phyloP scores from a whole-genome alignment of 1,284 basidiomycete species.

The Ceratobasidium sp. region DNA sequence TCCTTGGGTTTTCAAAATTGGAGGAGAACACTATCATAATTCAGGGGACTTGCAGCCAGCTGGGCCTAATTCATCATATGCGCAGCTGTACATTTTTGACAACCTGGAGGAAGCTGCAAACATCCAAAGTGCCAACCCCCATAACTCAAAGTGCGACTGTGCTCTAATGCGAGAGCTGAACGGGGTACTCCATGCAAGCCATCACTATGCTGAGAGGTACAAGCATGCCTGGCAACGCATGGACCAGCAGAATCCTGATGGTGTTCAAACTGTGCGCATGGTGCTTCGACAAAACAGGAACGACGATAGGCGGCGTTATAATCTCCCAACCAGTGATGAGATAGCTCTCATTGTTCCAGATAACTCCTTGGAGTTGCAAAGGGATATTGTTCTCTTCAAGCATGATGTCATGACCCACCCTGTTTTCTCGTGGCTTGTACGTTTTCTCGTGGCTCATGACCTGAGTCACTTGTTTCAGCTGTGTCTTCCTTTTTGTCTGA shows the following conservation, averaged over 20 bases:
- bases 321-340: constrained; percentile 57
- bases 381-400: constrained; percentile 55
- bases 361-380: constrained; percentile 37
- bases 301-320: constrained; percentile 53
- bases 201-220: constrained; percentile 54
- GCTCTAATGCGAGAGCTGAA: constrained; percentile 51
- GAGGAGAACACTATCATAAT: constrained; percentile 56
- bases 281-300: not conserved
- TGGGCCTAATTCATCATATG: constrained; percentile 51
- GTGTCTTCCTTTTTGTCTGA: no score
- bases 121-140: constrained; percentile 28
- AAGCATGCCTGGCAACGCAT: constrained; percentile 54
- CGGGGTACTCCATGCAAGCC: constrained; percentile 47
- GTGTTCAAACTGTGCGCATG: not conserved
- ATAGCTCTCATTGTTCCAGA: constrained; percentile 56
- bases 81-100: constrained; percentile 59
- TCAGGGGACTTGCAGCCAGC: constrained; percentile 54
- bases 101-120: constrained; percentile 50
- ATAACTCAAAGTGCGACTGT: constrained; percentile 50
- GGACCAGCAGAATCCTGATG: constrained; percentile 3
- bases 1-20: constrained; percentile 54
- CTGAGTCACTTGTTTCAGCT: no score
- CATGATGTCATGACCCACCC: no score
- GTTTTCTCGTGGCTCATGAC: no score
- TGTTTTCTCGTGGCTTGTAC: no score